Conservation (phyloP, 768 basidiomycete species). For the Termitomyces sp. region DNA sequence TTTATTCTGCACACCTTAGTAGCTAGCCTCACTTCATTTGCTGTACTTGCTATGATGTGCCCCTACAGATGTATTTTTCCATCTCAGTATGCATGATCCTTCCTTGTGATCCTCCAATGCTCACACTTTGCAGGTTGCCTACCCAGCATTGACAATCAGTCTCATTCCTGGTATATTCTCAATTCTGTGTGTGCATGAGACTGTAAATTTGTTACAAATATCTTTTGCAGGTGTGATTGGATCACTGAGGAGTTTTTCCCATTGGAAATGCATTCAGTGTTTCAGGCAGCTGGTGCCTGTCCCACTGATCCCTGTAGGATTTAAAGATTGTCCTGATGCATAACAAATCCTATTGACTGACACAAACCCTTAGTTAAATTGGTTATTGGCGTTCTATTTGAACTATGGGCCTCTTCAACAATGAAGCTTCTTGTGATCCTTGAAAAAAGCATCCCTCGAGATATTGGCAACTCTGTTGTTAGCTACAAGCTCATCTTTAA, state of each 20-base stretch:
- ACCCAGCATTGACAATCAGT: too few relatives aligned
- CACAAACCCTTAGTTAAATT: not conserved
- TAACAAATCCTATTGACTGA: not conserved
- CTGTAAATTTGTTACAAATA: too few relatives aligned
- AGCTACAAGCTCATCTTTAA: not conserved
- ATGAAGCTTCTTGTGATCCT: conserved; percentile 4
- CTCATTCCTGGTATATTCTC: too few relatives aligned
- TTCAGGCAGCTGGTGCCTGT: not conserved
- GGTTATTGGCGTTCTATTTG: conserved; percentile 7
- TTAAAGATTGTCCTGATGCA: not conserved
- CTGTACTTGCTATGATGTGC: too few relatives aligned
- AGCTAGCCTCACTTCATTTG: too few relatives aligned
- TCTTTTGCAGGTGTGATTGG: too few relatives aligned
- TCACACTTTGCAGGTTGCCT: too few relatives aligned
- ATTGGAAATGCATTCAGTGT: conserved; percentile 10
- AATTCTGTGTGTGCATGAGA: too few relatives aligned
- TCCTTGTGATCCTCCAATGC: too few relatives aligned
- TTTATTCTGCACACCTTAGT: too few relatives aligned
- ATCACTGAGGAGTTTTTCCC: conserved; percentile 6
- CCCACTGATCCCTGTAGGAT: not conserved
- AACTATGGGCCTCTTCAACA: not conserved
- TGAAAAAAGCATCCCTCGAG: not conserved
- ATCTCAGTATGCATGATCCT: too few relatives aligned
- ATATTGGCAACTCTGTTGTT: not conserved
- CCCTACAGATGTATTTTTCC: too few relatives aligned